Evolutionary conservation across 768 basidiomycete species (phyloP).

Genomic region (Tulasnella sp.): DNA sequence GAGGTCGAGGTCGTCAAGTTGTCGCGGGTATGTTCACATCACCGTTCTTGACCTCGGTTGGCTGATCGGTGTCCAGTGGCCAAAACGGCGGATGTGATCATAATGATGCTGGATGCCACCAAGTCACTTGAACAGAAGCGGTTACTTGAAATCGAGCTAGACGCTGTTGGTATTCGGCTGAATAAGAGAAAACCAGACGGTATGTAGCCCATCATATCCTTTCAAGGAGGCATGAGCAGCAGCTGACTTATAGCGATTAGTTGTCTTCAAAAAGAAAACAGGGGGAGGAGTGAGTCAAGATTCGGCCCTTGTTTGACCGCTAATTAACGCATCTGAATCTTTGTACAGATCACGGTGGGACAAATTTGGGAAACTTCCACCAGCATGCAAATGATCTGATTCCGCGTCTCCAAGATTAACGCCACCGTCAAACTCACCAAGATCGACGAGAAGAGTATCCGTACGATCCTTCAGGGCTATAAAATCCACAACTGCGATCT

Average conservation of each 20-base stretch:
- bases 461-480: constrained; percentile 87
- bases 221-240: neutral
- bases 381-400: neutral
- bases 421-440: constrained; percentile 88
- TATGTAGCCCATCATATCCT: constrained; percentile 13
- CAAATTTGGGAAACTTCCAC: neutral
- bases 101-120: constrained; percentile 88
- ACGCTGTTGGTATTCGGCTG: constrained; percentile 91
- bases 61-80: constrained; percentile 43
- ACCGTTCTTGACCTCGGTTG: no score
- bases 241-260: constrained; percentile 26
- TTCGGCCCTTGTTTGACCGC: constrained; percentile 16
- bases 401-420: constrained; percentile 48
- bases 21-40: constrained; percentile 58
- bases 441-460: constrained; percentile 91
- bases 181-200: constrained; percentile 82
- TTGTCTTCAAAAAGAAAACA: constrained; percentile 88
- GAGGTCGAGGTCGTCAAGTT: constrained; percentile 92
- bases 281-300: constrained; percentile 71
- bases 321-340: constrained; percentile 6
- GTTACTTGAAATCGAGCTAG: constrained; percentile 85
- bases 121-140: constrained; percentile 87
- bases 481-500: constrained; percentile 93
- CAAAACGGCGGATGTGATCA: constrained; percentile 87
- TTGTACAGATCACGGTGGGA: constrained; percentile 59